Evolutionary conservation across 495 filamentous ascomycete species (phyloP).

Genomic region (Xylona heveae): DNA sequence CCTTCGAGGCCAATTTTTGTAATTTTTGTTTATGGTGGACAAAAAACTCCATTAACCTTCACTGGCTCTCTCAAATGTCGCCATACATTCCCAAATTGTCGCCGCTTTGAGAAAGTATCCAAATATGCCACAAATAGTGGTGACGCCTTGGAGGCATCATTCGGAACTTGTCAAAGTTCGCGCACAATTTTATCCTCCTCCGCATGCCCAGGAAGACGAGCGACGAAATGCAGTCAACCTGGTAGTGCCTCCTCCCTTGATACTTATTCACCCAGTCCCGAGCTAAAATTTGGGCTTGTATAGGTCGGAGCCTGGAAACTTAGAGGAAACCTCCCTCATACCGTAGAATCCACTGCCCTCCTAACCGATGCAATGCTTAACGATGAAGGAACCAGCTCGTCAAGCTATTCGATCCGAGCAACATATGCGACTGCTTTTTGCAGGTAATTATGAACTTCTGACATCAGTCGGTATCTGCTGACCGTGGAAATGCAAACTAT

Average conservation of each 20-base stretch:
- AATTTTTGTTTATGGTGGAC: too few relatives aligned
- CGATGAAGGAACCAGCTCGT: constrained; percentile 31
- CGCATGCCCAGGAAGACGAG: constrained; percentile 6
- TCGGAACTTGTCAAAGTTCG: constrained; percentile 45
- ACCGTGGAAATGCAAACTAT: too few relatives aligned
- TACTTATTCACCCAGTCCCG: not conserved
- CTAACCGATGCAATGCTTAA: constrained; percentile 52
- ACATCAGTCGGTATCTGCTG: constrained; percentile 19
- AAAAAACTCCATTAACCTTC: too few relatives aligned
- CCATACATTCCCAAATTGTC: too few relatives aligned
- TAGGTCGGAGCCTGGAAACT: constrained; percentile 35
- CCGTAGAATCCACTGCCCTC: constrained; percentile 62
- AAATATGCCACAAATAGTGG: constrained; percentile 55
- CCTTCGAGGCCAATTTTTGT: too few relatives aligned
- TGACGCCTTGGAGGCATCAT: constrained; percentile 58
- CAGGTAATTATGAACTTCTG: constrained; percentile 25
- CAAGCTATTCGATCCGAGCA: constrained; percentile 30
- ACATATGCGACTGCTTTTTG: constrained; percentile 36
- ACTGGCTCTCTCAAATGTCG: too few relatives aligned
- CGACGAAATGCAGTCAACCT: constrained; percentile 10
- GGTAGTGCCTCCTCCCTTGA: constrained; percentile 2
- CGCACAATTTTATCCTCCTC: constrained; percentile 36
- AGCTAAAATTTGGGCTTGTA: not conserved
- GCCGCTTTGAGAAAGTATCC: too few relatives aligned
- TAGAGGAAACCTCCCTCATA: constrained; percentile 57